Base-by-base conservation (phyloP, 2,329 filamentous ascomycete species). In the Ascochyta rabiei region DNA sequence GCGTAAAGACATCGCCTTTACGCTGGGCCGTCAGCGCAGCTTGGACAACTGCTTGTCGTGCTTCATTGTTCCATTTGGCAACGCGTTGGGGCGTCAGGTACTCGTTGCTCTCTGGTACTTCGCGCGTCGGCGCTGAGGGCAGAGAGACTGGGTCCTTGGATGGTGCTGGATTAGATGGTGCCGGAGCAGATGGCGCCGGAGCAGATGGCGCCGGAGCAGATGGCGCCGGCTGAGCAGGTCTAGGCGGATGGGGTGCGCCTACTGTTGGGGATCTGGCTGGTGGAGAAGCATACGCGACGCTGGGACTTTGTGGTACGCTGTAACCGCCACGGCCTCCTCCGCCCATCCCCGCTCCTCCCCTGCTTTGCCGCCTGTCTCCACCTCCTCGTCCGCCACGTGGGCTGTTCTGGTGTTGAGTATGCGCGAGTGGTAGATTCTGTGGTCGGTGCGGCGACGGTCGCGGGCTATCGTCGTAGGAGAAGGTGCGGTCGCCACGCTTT, bases 41-140 rank as follows among this genome's bases (percentile, higher is more conserved):
- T 19, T 86, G 82, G 18, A 93, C 76, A 12, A 96, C 79, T 23
- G 85, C 83, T 57, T 87, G 81, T 51, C 86, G 87, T 26, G 89
- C 90, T 40, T 78, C 81, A 30, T 82, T 80, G 34, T 81, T 76
- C 95, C 95, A 98, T 26, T 79, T 76, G 28, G 81, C 77, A 45
- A 95, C 74, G 49, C 84, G 82, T 19, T 87, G 83, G 59, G 91
- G 86, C 4, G 89, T 95, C 41, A 97, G 75, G 66, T 89, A 86
- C 53, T 88, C 84, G 75, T 95, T 97, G 63, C 83, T 84, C 74
- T 89, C 95, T 10, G 68, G 63, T 1, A 68, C 63, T 6, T 66
- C 58, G 31, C 52, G 53, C 4, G 58, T 52, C 8, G 53, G 52
- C 23, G 60, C 47, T 7, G 56, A 44, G 18, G 56, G 50, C 28